Evolutionary conservation across 192 early-diverging fungal species (phyloP).

Genomic region (Piromyces sp.): DNA sequence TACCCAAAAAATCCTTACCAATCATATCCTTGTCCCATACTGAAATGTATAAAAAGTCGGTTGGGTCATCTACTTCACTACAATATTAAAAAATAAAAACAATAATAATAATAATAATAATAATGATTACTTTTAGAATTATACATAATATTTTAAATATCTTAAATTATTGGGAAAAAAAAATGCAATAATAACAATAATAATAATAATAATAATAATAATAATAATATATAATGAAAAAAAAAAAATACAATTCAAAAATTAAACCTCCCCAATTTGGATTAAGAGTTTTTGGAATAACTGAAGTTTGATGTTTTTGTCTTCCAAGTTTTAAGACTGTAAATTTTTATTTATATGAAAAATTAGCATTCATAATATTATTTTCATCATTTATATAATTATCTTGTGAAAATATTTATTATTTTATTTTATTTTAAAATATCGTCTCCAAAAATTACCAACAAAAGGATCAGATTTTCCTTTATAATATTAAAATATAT

Average conservation of each 20-base stretch:
- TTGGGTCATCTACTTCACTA: neutral
- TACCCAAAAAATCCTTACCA: slow-evolving; percentile 47
- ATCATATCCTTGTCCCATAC: slow-evolving; percentile 55
- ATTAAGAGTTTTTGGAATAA: slow-evolving; percentile 39
- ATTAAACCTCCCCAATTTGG: slow-evolving; percentile 31
- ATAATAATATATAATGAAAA: slow-evolving; percentile 35
- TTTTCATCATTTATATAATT: no score
- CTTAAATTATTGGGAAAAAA: no score
- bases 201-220: no score
- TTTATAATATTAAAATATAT: neutral
- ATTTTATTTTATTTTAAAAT: no score
- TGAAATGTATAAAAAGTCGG: neutral
- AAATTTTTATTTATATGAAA: slow-evolving; percentile 6
- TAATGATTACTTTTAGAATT: no score
- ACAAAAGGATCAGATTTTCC: neutral
- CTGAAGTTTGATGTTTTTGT: slow-evolving; percentile 31
- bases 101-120: no score
- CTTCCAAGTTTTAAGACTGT: slow-evolving; percentile 33
- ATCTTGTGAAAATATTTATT: no score
- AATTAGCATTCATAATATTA: no score
- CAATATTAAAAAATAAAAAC: neutral
- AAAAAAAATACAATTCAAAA: slow-evolving; percentile 10
- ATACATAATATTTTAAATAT: no score
- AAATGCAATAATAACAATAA: no score
- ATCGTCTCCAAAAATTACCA: no score